Percentiles rank a stretch among this genome's conserved stretches.
phyloP scores from a whole-genome alignment of 2,329 filamentous ascomycete genomes.

The Trichoderma oligosporum region DNA sequence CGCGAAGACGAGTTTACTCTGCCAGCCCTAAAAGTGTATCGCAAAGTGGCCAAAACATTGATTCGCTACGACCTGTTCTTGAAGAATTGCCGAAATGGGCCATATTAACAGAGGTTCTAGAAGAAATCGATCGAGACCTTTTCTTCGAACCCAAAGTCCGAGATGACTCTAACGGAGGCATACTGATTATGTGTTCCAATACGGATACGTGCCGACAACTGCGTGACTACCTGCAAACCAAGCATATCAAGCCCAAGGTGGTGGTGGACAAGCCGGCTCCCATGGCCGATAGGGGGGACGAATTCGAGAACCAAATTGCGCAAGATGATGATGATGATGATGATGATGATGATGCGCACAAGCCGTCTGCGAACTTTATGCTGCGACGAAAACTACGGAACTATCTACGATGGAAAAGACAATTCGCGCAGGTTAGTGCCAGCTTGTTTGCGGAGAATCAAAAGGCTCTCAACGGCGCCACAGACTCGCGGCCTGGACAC shows the following conservation, averaged over 20 bases:
- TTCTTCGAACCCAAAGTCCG: slow-evolving; percentile 74
- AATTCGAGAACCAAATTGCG: slow-evolving; percentile 47
- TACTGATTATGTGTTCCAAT: slow-evolving; percentile 93
- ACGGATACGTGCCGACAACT: slow-evolving; percentile 81
- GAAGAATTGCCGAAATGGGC: slow-evolving; percentile 96
- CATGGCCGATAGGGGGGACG: slow-evolving; percentile 31
- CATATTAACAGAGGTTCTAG: slow-evolving; percentile 80
- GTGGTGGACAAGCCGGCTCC: slow-evolving; percentile 33
- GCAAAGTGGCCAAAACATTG: slow-evolving; percentile 41
- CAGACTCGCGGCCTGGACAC: slow-evolving; percentile 51
- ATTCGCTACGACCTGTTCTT: slow-evolving; percentile 73
- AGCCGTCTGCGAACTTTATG: slow-evolving; percentile 77
- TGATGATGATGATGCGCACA: slow-evolving; percentile 52
- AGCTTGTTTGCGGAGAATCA: slow-evolving; percentile 77
- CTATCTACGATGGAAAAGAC: slow-evolving; percentile 86
- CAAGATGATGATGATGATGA: too few relatives aligned
- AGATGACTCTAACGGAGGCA: slow-evolving; percentile 85
- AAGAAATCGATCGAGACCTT: slow-evolving; percentile 87
- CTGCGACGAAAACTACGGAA: slow-evolving; percentile 82
- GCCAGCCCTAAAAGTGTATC: slow-evolving; percentile 56
- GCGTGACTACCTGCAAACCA: slow-evolving; percentile 85
- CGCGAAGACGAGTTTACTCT: slow-evolving; percentile 81
- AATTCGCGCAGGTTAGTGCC: slow-evolving; percentile 81
- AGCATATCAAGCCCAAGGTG: slow-evolving; percentile 65
- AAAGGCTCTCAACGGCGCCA: slow-evolving; percentile 65